Percentiles rank a stretch among this genome's conserved stretches.
Evolutionary conservation across 139 green algal species (phyloP).

Genomic region (Ettlia oleoabundans): DNA sequence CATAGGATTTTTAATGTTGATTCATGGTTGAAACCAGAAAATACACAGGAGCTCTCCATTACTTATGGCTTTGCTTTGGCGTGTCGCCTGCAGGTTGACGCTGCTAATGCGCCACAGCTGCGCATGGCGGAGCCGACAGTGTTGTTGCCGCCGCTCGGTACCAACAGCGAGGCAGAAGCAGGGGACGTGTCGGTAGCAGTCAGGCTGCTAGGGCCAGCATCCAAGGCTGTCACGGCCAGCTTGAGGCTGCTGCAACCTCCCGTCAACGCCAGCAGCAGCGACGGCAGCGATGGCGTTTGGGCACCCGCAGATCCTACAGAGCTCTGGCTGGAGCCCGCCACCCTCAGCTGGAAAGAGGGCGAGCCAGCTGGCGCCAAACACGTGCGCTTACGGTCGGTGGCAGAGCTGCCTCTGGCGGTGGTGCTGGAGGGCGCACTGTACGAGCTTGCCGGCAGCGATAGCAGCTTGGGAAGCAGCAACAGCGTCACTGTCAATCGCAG

Average conservation of each 20-base stretch:
- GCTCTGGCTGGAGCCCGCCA: slow-evolving; percentile 10
- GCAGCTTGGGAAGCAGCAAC: not conserved
- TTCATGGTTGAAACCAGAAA: too few species aligned
- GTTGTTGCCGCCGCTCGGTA: not conserved
- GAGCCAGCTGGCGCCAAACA: slow-evolving; percentile 8
- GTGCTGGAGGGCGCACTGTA: not conserved
- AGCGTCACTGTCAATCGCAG: too few species aligned
- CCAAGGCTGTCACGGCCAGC: too few species aligned
- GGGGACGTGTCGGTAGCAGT: too few species aligned
- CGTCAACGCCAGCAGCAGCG: not conserved
- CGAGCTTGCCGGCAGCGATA: not conserved
- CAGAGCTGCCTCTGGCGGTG: slow-evolving; percentile 8
- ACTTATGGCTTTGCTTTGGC: too few species aligned
- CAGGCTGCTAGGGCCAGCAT: too few species aligned
- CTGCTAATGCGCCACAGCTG: too few species aligned
- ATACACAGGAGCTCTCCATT: too few species aligned
- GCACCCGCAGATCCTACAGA: slow-evolving; percentile 2
- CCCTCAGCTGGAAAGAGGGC: slow-evolving; percentile 2
- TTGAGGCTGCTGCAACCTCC: not conserved
- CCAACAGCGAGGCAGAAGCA: too few species aligned
- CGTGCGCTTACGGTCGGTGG: not conserved
- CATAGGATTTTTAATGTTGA: too few species aligned
- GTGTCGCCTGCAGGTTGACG: too few species aligned
- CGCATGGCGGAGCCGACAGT: too few species aligned
- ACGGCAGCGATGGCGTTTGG: not conserved